Evolutionary conservation across 805 yeast species (phyloP), one percentile per base, ranked within the genome.

Genomic region (Schwanniomyces polymorphus): DNA sequence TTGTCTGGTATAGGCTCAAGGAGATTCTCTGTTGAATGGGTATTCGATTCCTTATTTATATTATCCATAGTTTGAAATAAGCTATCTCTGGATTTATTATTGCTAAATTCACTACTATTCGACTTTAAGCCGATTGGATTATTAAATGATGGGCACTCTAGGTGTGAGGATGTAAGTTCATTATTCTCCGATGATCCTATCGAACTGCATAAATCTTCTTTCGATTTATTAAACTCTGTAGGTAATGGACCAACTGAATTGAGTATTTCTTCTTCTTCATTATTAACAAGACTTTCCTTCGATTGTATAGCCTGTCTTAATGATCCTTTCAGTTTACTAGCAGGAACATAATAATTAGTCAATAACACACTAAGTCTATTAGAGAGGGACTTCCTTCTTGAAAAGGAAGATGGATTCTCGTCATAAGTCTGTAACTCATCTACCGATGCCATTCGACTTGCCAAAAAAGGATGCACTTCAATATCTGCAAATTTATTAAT

Each of bases 321-420:
- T n/a, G 41, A 40, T 9, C 39, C 14, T 17, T 35, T 44, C 27
- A 27, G 26, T 27, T 56, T 48, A 25, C 56, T 47, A 35, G 45
- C 51, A n/a, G 64, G 63, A 12, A 47, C 38, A 11, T 53, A 39
- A 46, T 59, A 61, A 34, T 38, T 45, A 38, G 56, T 64, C 55
- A 57, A 54, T 5, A 61, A 47, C 6, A 47, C 45, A 35, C 47
- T 46, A 27, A 61, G 48, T 25, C 53, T 45, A 28, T 54, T 53
- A 2, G 63, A 52, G 11, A 60, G 18, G 2, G 63, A 58, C 16
- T 29, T 41, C 17, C 46, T 44, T 42, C 42, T 44, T 8, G 47
- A 18, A 31, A 17, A 25, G 8, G 26, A 33, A 26, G 35, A 16
- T 31, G 21, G 7, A 14, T 31, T 31, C 21, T 31, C 35, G 17